Evolutionary conservation across 2,329 filamentous ascomycete species (phyloP), one percentile per base, ranked within the genome.

Genomic region (Ophiostoma novo-ulmi): DNA sequence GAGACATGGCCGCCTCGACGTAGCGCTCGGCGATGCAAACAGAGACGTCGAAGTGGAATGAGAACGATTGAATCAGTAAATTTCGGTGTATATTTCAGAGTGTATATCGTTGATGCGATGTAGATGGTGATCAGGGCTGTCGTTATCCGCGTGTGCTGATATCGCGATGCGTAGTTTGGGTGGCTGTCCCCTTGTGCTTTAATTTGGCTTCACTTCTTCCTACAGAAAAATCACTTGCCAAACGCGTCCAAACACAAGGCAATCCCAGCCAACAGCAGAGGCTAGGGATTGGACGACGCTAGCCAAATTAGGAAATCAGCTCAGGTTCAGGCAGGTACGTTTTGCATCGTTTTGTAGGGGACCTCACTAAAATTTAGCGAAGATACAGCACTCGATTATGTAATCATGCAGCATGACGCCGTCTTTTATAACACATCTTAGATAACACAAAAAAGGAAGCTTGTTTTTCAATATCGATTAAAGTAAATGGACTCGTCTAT

Each of bases 1-100:
- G 80, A 76, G 84, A 83, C 77, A 85, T 87, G 61, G 8, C 31
- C 39, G 92, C 78, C 84, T 87, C 83, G 67, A 73, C 71, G 58
- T 52, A 35, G 68, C 68, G 67, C 55, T 68, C 70, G 69, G 65
- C 36, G 10, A 39, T 36, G 36, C 31, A 52, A 64, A 31, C 36
- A 66, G 39, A 35, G 41, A 22, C 38, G 26, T 52, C 39, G 31
- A 31, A 31, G 39, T 17, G 39, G 14, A 44, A 44, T 17, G n/a
- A 26, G 41, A 35, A 5, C 3, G 22, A 22, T 20, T n/a, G 26
- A 61, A 13, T n/a, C 14, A 36, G 38, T 65, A n/a, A n/a, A 64
- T 2, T 7, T 64, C 61, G 35, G 35, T 13, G 8, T 31, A 38
- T 14, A n/a, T 36, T 35, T 38, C 17, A 8, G 14, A 35, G 11